phyloP scores from a whole-genome alignment of 805 yeast genomes.

The Ogataea neopini region DNA sequence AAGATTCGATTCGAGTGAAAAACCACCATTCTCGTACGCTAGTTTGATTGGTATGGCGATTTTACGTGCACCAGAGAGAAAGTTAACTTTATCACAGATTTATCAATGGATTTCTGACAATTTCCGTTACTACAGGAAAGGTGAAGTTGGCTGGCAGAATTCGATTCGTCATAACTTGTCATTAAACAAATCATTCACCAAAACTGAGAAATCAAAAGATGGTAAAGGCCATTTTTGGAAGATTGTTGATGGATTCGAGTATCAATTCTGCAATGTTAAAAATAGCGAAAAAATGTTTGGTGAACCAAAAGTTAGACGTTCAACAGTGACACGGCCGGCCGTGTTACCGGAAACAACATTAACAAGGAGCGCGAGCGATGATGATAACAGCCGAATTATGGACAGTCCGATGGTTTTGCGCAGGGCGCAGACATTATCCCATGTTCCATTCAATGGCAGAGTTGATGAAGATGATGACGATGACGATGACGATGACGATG shows the following conservation, averaged over 20 bases:
- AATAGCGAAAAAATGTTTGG: conserved; percentile 40
- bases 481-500: conserved; percentile 16
- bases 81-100: conserved; percentile 78
- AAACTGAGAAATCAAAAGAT: conserved; percentile 87
- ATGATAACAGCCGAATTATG: not conserved
- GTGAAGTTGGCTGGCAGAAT: conserved; percentile 96
- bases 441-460: conserved; percentile 11
- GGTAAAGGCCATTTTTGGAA: conserved; percentile 95
- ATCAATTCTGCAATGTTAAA: conserved; percentile 70
- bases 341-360: not conserved
- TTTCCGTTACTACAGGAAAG: conserved; percentile 76
- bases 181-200: conserved; percentile 87
- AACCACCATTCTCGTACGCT: conserved; percentile 96
- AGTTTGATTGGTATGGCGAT: conserved; percentile 92
- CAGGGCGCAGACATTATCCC: conserved; percentile 17
- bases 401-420: conserved; percentile 2
- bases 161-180: conserved; percentile 94
- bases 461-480: conserved; percentile 14
- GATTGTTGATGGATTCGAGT: conserved; percentile 79
- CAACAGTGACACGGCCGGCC: not conserved
- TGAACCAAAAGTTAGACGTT: conserved; percentile 13
- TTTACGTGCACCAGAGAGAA: conserved; percentile 69
- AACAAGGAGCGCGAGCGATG: not conserved
- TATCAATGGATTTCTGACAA: conserved; percentile 90
- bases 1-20: conserved; percentile 50